Conservation (phyloP, 148 eudicot genomes). For the Rhododendron simsii region DNA sequence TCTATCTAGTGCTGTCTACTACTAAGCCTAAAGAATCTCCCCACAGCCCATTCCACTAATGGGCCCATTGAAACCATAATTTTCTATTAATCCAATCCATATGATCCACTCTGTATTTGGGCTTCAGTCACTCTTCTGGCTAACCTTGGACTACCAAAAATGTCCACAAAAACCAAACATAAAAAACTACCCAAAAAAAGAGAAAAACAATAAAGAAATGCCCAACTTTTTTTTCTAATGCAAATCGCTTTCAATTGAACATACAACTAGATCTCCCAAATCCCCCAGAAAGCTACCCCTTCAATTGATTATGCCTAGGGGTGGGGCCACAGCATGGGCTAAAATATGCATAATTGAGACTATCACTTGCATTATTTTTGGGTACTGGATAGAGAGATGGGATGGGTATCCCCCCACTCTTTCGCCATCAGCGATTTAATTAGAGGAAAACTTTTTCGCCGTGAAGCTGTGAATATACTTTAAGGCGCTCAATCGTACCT, state of each 20-base stretch:
- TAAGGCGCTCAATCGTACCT: too few relatives aligned
- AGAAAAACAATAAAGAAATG: too few relatives aligned
- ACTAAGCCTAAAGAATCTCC: background rate
- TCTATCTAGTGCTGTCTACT: too few relatives aligned
- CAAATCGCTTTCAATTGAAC: background rate
- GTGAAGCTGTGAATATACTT: too few relatives aligned
- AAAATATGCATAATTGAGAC: background rate
- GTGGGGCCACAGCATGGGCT: background rate
- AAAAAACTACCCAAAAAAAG: too few relatives aligned
- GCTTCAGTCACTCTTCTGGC: too few relatives aligned
- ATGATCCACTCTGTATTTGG: too few relatives aligned
- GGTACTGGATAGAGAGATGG: background rate
- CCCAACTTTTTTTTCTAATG: background rate
- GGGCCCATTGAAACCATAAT: too few relatives aligned
- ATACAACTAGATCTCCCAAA: background rate
- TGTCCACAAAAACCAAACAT: background rate
- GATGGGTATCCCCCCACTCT: background rate
- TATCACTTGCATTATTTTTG: background rate
- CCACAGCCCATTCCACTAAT: background rate
- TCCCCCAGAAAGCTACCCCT: background rate
- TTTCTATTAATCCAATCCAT: too few relatives aligned
- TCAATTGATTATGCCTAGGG: background rate
- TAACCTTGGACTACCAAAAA: background rate
- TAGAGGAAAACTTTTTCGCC: background rate
- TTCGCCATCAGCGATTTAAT: background rate